Evolutionary conservation across 2,329 filamentous ascomycete genomes (phyloP).

Genomic region (Fulvia fulva): DNA sequence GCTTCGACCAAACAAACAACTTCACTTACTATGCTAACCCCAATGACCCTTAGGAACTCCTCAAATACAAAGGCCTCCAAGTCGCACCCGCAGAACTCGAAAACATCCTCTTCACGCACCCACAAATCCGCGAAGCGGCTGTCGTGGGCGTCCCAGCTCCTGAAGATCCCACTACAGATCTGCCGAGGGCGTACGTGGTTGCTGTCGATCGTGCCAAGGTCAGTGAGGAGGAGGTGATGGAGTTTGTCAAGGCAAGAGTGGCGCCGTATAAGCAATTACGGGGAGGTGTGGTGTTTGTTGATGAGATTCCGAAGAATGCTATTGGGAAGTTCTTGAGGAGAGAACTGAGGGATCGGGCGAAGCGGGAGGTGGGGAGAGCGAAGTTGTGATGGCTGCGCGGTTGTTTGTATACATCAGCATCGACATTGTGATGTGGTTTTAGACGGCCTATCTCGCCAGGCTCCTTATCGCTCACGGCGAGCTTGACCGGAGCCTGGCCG

Average conservation of each 20-base stretch:
- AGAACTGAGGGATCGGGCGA: slow-evolving; percentile 40
- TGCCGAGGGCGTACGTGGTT: slow-evolving; percentile 43
- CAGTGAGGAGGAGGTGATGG: slow-evolving; percentile 34
- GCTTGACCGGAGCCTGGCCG: no score
- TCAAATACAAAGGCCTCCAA: slow-evolving; percentile 49
- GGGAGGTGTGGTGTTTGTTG: slow-evolving; percentile 43
- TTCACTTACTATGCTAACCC: neutral
- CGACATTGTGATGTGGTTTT: no score
- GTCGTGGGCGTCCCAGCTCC: slow-evolving; percentile 45
- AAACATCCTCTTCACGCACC: slow-evolving; percentile 41
- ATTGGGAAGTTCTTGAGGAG: slow-evolving; percentile 46
- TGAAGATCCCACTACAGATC: slow-evolving; percentile 42
- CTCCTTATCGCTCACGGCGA: no score
- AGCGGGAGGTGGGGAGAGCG: slow-evolving; percentile 34
- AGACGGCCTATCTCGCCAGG: no score
- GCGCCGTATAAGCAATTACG: slow-evolving; percentile 45
- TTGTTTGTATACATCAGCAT: no score
- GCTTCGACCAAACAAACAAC: neutral
- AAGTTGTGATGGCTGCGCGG: no score
- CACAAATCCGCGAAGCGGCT: slow-evolving; percentile 40
- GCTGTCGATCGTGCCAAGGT: slow-evolving; percentile 33
- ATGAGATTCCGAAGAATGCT: slow-evolving; percentile 45
- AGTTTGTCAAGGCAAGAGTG: slow-evolving; percentile 41
- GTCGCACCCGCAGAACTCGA: slow-evolving; percentile 47
- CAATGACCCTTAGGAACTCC: slow-evolving; percentile 54